Base-by-base conservation (phyloP, 768 basidiomycete genomes). In the Lactarius akahatsu region DNA sequence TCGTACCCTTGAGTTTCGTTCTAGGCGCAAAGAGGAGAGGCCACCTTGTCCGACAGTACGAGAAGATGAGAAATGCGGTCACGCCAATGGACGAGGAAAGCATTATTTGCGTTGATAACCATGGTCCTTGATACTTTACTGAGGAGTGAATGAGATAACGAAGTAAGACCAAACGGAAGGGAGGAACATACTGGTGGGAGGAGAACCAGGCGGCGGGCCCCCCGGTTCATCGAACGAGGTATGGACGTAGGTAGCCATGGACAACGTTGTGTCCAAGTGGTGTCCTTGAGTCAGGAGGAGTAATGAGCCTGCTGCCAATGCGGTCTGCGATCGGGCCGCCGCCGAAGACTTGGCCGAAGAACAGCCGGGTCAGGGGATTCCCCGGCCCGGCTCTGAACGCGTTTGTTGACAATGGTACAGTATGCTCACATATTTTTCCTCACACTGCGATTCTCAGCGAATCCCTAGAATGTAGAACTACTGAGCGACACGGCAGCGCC, bases 71-170 rank as follows among this genome's bases (percentile, higher is more conserved):
- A 77, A 98, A 94, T 0, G 92, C 91, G 4, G 81, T 76, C 1
- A 94, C 50, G 2, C 97, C 96, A 65, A 99, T 86, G 20, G 82
- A 76, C 15, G 84, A 79, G 4, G 96, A 91, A 38, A 98, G 85
- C 2, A 83, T 76, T 20, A 96, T 79, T 76, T 98, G 96, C 1
- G 96, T 97, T 26, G 87, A 86, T 77, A 99, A 91, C 97, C 97
- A 98, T 40, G 95, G 94, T 0, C 96, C 96, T 73, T 92, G 88
- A 75, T 91, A 94, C 73, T 84, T 91, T 69, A 81, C 91, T 92
- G 72, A 58, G 65, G 54, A 26, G 3, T 40, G 55, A 16, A 60
- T 28, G 16, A 13, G 73, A 71, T 63, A 70, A 55, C 32, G 38
- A 52, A n/a, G n/a, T 50, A 36, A 62, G 47, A 2, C 57, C 61